phyloP scores from a whole-genome alignment of 169 alveolate species.

The Plasmodium cynomolgi region DNA sequence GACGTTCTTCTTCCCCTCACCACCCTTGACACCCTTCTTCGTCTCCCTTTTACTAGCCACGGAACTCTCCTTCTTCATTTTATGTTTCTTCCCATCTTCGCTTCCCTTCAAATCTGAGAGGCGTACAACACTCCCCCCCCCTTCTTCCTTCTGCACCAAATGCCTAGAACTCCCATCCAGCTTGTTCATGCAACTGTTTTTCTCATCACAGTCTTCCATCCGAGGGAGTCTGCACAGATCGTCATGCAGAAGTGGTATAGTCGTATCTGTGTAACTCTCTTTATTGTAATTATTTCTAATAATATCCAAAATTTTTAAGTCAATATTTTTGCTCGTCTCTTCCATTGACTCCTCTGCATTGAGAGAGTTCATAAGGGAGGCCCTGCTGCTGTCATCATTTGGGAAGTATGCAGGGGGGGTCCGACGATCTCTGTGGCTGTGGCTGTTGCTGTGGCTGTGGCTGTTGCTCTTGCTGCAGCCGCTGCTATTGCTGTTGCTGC shows the following conservation, averaged over 20 bases:
- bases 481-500: background rate
- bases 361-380: background rate
- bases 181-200: background rate
- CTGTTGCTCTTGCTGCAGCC: background rate
- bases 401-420: background rate
- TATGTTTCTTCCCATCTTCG: background rate
- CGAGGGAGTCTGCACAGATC: background rate
- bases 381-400: background rate
- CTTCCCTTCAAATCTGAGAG: background rate
- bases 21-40: background rate
- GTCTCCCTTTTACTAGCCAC: background rate
- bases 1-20: background rate
- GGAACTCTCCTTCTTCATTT: background rate
- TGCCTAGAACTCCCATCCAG: background rate
- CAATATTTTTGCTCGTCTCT: background rate
- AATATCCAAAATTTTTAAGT: slow-evolving; percentile 23
- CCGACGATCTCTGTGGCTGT: background rate
- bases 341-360: background rate
- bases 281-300: slow-evolving; percentile 17
- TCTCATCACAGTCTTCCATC: background rate
- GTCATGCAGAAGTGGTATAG: slow-evolving; percentile 3
- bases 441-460: background rate
- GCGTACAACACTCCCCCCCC: background rate
- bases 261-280: background rate
- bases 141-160: background rate